These are phyloP conservation scores for Coniochaeta sp. DNA, from an alignment of 2,329 filamentous ascomycete genomes.

Conservation along the genomic window DNA sequence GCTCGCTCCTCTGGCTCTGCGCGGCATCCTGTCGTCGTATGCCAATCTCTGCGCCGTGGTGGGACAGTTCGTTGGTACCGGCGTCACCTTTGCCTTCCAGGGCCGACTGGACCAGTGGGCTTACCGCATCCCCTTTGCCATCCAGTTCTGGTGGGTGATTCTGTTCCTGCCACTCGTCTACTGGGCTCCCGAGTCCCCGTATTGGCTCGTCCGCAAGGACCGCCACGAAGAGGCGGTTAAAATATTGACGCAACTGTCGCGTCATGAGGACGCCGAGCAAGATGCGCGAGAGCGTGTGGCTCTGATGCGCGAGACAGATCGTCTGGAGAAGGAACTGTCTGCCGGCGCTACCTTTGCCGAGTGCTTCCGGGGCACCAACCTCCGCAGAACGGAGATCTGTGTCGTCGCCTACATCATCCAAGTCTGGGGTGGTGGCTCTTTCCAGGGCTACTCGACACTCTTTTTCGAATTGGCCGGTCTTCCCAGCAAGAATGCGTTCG, in stretches of 20 bases:
- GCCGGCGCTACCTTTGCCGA: conserved; percentile 16
- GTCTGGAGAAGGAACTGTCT: not conserved
- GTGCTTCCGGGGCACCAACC: conserved; percentile 1
- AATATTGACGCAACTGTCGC: not conserved
- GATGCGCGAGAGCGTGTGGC: not conserved
- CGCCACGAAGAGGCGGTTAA: not conserved
- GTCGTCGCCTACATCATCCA: conserved; percentile 20
- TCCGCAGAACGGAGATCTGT: not conserved
- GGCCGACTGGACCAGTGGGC: conserved; percentile 2
- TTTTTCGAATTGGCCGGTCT: not conserved
- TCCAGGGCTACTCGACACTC: not conserved
- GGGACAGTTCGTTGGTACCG: conserved; percentile 20
- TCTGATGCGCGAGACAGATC: not conserved
- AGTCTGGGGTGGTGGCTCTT: conserved; percentile 13
- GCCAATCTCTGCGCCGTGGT: conserved; percentile 23
- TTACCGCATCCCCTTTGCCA: conserved; percentile 2
- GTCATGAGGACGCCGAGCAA: not conserved
- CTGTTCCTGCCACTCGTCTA: not conserved
- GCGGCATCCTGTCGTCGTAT: conserved; percentile 20
- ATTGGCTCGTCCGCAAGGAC: not conserved
- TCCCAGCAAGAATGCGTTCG: conserved; percentile 19
- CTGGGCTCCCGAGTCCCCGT: not conserved
- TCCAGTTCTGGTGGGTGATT: not conserved
- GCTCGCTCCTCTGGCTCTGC: conserved; percentile 21
- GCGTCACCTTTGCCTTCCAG: conserved; percentile 6